A percentile compares a stretch with the other conserved stretches of the same genome.
phyloP scores from a whole-genome alignment of 495 filamentous ascomycete genomes.

The Daldinia decipiens region DNA sequence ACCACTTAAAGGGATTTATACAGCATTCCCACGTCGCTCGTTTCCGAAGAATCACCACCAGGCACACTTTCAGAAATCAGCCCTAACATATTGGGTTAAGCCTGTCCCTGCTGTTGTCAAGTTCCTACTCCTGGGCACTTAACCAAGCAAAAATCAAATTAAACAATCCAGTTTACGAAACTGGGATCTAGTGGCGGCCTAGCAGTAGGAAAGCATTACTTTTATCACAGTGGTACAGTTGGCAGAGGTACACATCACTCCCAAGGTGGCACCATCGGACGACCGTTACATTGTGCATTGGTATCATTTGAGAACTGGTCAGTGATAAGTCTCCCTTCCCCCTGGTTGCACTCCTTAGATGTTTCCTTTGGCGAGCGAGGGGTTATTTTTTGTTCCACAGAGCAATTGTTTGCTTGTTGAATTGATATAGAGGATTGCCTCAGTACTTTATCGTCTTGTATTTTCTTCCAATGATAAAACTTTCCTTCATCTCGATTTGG shows the following conservation, averaged over 20 bases:
- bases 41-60: slow-evolving; percentile 36
- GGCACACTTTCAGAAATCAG: slow-evolving; percentile 6
- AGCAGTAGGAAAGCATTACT: slow-evolving; percentile 17
- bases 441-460: background rate
- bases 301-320: slow-evolving; percentile 26
- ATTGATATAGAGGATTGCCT: background rate
- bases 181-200: slow-evolving; percentile 19
- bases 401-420: slow-evolving; percentile 16
- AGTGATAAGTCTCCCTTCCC: slow-evolving; percentile 18
- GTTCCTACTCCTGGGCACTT: slow-evolving; percentile 11
- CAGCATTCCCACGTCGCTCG: slow-evolving; percentile 31
- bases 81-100: slow-evolving; percentile 28
- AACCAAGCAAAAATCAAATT: slow-evolving; percentile 31
- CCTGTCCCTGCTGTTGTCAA: slow-evolving; percentile 21
- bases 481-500: slow-evolving; percentile 29
- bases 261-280: slow-evolving; percentile 22
- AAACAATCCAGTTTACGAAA: slow-evolving; percentile 10
- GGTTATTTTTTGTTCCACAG: slow-evolving; percentile 15
- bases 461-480: slow-evolving; percentile 13
- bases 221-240: slow-evolving; percentile 23
- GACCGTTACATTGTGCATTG: slow-evolving; percentile 28
- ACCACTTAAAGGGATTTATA: slow-evolving; percentile 33
- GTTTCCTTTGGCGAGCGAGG: slow-evolving; percentile 11
- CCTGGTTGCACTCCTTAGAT: slow-evolving; percentile 5
- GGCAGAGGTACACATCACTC: slow-evolving; percentile 20